Evolutionary conservation across 1,284 basidiomycete species (phyloP).

Genomic region (Tylopilus sp.): DNA sequence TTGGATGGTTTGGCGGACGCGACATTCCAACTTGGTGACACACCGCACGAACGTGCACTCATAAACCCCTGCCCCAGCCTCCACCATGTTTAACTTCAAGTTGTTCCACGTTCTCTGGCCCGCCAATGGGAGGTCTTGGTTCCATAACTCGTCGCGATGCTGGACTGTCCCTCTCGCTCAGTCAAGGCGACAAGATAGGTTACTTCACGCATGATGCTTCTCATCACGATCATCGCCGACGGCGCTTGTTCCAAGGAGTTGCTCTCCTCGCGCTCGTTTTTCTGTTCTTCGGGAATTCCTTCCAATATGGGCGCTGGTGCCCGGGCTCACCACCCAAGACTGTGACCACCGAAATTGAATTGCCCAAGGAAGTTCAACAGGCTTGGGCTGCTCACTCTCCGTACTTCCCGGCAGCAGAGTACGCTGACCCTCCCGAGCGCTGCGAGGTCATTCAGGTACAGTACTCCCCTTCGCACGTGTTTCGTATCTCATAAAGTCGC

Average conservation of each 20-base stretch:
- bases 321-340: background rate
- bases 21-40: slow-evolving; percentile 11
- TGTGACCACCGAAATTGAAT: background rate
- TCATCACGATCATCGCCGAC: background rate
- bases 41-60: slow-evolving; percentile 28
- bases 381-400: slow-evolving; percentile 63
- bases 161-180: slow-evolving; percentile 10
- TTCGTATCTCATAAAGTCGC: background rate
- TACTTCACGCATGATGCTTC: background rate
- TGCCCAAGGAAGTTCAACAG: slow-evolving; percentile 31
- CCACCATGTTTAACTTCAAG: slow-evolving; percentile 7
- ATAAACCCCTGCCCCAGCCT: slow-evolving; percentile 4
- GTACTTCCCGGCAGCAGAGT: slow-evolving; percentile 51
- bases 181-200: slow-evolving; percentile 8
- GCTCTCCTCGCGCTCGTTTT: slow-evolving; percentile 19
- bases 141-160: background rate
- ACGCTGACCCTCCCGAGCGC: slow-evolving; percentile 44
- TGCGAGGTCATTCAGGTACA: slow-evolving; percentile 60
- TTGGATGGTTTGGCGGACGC: slow-evolving; percentile 11
- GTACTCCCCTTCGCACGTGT: background rate
- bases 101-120: slow-evolving; percentile 4
- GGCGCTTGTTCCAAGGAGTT: slow-evolving; percentile 3
- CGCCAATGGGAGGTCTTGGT: background rate
- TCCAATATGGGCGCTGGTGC: slow-evolving; percentile 10
- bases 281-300: slow-evolving; percentile 17